phyloP scores from a whole-genome alignment of 805 yeast genomes.

The baker's yeast (Saccharomyces cerevisiae) region DNA sequence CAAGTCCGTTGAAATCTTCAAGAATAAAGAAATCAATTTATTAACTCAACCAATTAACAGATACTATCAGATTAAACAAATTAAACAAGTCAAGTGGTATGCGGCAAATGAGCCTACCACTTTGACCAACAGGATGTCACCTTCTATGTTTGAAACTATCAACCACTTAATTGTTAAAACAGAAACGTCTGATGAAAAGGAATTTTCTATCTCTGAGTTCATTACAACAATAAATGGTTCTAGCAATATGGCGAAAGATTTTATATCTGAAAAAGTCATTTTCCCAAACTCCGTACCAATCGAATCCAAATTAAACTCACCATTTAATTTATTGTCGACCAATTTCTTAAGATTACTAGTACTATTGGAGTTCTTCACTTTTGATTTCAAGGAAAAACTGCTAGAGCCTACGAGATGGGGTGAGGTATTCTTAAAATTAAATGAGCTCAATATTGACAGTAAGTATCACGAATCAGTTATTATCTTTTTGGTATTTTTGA shows the following conservation, averaged over 20 bases:
- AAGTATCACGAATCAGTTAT: slow-evolving; percentile 36
- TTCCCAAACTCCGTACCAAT: slow-evolving; percentile 26
- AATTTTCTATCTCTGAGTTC: slow-evolving; percentile 27
- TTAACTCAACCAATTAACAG: slow-evolving; percentile 69
- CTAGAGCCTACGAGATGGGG: slow-evolving; percentile 47
- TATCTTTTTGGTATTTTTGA: slow-evolving; percentile 40
- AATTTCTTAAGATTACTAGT: slow-evolving; percentile 45
- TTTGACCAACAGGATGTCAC: slow-evolving; percentile 45
- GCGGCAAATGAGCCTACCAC: slow-evolving; percentile 33
- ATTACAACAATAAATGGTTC: slow-evolving; percentile 18
- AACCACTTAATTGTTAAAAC: slow-evolving; percentile 30
- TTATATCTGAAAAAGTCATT: slow-evolving; percentile 27
- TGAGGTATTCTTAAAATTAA: slow-evolving; percentile 32
- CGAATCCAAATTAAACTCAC: slow-evolving; percentile 32
- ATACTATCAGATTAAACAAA: slow-evolving; percentile 70
- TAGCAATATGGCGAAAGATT: slow-evolving; percentile 28
- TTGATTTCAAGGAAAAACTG: slow-evolving; percentile 26
- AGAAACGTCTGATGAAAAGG: slow-evolving; percentile 10
- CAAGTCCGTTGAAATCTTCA: slow-evolving; percentile 38
- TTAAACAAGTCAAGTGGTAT: slow-evolving; percentile 51
- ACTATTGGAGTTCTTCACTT: slow-evolving; percentile 41
- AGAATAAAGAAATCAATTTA: slow-evolving; percentile 57
- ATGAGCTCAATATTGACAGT: slow-evolving; percentile 25
- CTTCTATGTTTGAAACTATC: slow-evolving; percentile 41
- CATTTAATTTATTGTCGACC: slow-evolving; percentile 51